Conservation (phyloP, 352 stramenopile genomes). For the Achlya hypogyna region DNA sequence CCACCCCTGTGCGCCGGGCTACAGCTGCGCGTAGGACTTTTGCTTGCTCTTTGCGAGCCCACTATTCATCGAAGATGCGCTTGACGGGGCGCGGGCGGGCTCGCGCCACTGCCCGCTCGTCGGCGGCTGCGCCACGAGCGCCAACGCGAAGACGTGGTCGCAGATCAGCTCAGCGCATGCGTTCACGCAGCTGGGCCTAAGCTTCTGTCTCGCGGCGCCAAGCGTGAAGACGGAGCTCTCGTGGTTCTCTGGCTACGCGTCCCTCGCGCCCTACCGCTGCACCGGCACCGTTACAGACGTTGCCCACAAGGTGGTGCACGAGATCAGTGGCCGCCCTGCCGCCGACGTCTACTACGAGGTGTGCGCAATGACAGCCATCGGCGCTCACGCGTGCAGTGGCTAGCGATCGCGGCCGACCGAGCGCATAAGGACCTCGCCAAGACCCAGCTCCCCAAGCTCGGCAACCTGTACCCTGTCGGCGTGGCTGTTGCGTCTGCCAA, state of each 20-base stretch:
- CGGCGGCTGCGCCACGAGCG: not conserved
- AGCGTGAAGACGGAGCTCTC: not conserved
- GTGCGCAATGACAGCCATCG: not conserved
- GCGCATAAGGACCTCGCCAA: not conserved
- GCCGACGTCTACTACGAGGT: not conserved
- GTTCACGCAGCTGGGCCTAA: not conserved
- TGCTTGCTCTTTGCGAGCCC: slow-evolving; percentile 4
- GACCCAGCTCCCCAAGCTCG: not conserved
- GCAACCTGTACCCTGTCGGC: not conserved
- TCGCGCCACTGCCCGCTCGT: not conserved
- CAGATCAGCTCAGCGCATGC: not conserved
- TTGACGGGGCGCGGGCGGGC: not conserved
- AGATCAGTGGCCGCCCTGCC: not conserved
- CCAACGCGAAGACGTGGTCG: not conserved
- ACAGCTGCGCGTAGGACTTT: not conserved
- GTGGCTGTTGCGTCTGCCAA: not conserved
- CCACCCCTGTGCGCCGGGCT: not conserved
- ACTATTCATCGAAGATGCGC: slow-evolving; percentile 1
- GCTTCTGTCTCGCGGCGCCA: not conserved
- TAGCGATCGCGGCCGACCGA: not conserved
- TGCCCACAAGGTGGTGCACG: not conserved
- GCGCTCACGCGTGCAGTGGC: not conserved
- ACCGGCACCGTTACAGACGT: not conserved
- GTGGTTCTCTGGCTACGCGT: not conserved
- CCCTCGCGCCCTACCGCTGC: not conserved